Evolutionary conservation across 352 stramenopile genomes (phyloP).

Genomic region (Globisporangium heterothallicum): DNA sequence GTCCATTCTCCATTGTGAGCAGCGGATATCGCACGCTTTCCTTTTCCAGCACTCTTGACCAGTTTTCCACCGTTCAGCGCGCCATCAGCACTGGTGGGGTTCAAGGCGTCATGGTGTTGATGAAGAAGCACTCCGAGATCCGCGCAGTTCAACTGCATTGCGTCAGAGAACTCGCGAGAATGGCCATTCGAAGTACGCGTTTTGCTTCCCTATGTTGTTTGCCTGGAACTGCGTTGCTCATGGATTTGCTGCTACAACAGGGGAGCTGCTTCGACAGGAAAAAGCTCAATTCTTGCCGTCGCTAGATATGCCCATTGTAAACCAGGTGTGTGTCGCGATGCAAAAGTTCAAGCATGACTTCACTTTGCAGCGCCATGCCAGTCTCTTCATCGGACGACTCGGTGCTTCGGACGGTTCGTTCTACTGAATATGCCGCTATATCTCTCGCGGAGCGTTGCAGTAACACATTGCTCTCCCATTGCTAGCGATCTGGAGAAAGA

Average conservation of each 20-base stretch:
- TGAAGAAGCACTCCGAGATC: constrained; percentile 32
- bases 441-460: background rate
- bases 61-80: constrained; percentile 27
- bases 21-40: constrained; percentile 35
- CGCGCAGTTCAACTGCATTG: constrained; percentile 33
- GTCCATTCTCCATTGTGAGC: constrained; percentile 41
- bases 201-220: background rate
- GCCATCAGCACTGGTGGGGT: constrained; percentile 15
- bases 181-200: constrained; percentile 29
- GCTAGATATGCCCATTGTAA: constrained; percentile 21
- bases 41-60: constrained; percentile 20
- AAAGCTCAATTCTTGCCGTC: constrained; percentile 12
- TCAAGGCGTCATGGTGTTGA: constrained; percentile 27
- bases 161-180: constrained; percentile 34
- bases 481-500: constrained; percentile 28
- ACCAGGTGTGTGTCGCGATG: constrained; percentile 33
- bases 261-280: background rate
- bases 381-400: constrained; percentile 43
- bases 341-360: constrained; percentile 45
- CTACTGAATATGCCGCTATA: background rate
- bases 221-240: background rate
- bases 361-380: constrained; percentile 25
- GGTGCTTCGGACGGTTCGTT: constrained; percentile 22
- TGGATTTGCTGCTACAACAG: background rate
- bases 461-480: background rate